Evolutionary conservation across 2,329 filamentous ascomycete genomes (phyloP).

Genomic region (Didymella arachidicola): DNA sequence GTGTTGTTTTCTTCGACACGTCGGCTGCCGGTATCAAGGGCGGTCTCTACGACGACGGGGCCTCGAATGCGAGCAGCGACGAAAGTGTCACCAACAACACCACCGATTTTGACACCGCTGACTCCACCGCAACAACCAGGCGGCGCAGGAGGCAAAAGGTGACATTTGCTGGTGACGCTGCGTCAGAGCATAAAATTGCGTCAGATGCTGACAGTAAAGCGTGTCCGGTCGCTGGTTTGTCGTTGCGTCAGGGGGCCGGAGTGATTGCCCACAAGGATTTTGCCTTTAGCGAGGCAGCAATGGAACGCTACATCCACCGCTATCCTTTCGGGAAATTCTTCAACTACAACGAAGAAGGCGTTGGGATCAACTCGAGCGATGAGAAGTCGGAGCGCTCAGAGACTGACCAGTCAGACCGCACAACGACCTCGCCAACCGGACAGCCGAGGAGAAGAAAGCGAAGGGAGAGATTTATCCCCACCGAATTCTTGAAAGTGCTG

Average conservation of each 20-base stretch:
- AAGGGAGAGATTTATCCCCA: conserved; percentile 43
- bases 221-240: conserved; percentile 38
- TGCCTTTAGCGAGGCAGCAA: conserved; percentile 41
- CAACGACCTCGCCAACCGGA: conserved; percentile 18
- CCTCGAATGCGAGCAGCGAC: conserved; percentile 31
- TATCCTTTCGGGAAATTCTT: conserved; percentile 49
- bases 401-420: conserved; percentile 41
- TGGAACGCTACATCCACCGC: conserved; percentile 46
- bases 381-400: conserved; percentile 43
- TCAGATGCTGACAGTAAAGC: conserved; percentile 29
- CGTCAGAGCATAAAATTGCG: conserved; percentile 1
- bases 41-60: conserved; percentile 33
- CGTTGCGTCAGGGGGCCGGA: conserved; percentile 29
- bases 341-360: conserved; percentile 45
- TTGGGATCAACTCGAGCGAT: conserved; percentile 43
- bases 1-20: conserved; percentile 49
- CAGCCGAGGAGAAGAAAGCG: conserved; percentile 30
- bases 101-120: conserved; percentile 41
- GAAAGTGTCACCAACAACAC: conserved; percentile 44
- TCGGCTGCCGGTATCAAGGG: conserved; percentile 40
- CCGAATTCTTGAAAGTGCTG: conserved; percentile 42
- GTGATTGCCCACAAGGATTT: conserved; percentile 39
- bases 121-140: conserved; percentile 31
- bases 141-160: conserved; percentile 27
- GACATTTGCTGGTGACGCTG: conserved; percentile 4